Conservation (phyloP, 2,329 filamentous ascomycete genomes). For the Alternaria longipes region DNA sequence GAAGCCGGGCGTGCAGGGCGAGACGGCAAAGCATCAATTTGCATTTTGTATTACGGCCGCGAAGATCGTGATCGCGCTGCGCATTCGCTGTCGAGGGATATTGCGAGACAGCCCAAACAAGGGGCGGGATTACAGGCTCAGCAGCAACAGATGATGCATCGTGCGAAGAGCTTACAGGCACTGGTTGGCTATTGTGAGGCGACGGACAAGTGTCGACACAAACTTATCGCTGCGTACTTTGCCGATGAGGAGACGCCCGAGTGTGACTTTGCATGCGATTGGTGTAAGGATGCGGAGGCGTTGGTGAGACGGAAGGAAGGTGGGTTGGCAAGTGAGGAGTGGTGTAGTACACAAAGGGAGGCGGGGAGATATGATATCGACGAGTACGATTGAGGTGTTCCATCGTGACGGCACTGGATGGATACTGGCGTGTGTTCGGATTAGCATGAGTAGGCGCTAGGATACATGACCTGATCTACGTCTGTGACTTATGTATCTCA, state of each 20-base stretch:
- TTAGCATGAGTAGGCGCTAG: background rate
- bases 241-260: constrained; percentile 43
- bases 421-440: background rate
- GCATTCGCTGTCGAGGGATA: constrained; percentile 58
- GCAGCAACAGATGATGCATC: constrained; percentile 50
- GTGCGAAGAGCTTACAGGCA: constrained; percentile 58
- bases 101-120: constrained; percentile 60
- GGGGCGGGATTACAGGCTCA: constrained; percentile 46
- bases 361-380: constrained; percentile 54
- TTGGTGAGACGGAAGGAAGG: constrained; percentile 56
- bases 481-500: background rate
- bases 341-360: constrained; percentile 58
- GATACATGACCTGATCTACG: background rate
- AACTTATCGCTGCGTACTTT: constrained; percentile 50
- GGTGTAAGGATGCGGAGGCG: constrained; percentile 55
- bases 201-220: constrained; percentile 75
- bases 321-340: constrained; percentile 59
- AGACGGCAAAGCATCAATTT: constrained; percentile 86
- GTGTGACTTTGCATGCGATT: constrained; percentile 61
- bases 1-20: constrained; percentile 91
- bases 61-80: constrained; percentile 83
- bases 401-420: background rate
- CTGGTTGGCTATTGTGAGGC: constrained; percentile 85
- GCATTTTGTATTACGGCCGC: constrained; percentile 89
- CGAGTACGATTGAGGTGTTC: constrained; percentile 43